A percentile compares a stretch with the other conserved stretches of the same genome.
phyloP scores from a whole-genome alignment of 208 protist species.

The Leptomonas seymouri region DNA sequence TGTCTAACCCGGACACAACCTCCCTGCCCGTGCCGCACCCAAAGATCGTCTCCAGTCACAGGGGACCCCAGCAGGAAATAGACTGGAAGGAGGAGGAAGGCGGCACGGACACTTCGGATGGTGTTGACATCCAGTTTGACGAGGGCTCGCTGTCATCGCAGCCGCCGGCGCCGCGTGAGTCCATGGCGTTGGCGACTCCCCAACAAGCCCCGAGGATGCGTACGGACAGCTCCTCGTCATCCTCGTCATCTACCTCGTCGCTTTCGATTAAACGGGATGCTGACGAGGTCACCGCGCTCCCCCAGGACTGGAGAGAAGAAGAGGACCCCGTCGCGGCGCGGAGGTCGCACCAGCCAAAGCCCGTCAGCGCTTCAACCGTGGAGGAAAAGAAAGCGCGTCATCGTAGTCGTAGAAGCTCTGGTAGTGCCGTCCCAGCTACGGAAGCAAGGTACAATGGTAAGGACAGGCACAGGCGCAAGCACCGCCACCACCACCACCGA shows the following conservation, averaged over 20 bases:
- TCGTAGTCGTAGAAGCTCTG: neutral
- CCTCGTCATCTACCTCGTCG: constrained; percentile 18
- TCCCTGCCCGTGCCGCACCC: constrained; percentile 19
- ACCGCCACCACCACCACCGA: constrained; percentile 18
- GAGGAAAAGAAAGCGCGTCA: constrained; percentile 19
- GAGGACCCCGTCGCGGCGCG: constrained; percentile 5
- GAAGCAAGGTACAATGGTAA: neutral
- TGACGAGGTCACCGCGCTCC: constrained; percentile 34
- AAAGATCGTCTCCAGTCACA: constrained; percentile 12
- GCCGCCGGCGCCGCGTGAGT: neutral
- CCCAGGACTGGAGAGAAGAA: neutral
- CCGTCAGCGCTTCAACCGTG: constrained; percentile 3
- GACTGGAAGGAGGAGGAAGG: constrained; percentile 15
- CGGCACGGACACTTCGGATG: constrained; percentile 1
- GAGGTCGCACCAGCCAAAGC: constrained; percentile 17
- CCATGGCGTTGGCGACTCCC: neutral
- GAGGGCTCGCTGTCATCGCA: constrained; percentile 15
- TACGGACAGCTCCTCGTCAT: neutral
- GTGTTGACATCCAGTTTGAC: constrained; percentile 36
- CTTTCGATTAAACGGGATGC: constrained; percentile 37
- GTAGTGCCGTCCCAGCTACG: neutral
- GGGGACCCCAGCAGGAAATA: constrained; percentile 19
- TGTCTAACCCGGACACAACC: neutral
- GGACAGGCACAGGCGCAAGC: constrained; percentile 5
- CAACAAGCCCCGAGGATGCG: constrained; percentile 1